Conservation (phyloP, 2,329 filamentous ascomycete species). For the Aaosphaeria pasadenensis region DNA sequence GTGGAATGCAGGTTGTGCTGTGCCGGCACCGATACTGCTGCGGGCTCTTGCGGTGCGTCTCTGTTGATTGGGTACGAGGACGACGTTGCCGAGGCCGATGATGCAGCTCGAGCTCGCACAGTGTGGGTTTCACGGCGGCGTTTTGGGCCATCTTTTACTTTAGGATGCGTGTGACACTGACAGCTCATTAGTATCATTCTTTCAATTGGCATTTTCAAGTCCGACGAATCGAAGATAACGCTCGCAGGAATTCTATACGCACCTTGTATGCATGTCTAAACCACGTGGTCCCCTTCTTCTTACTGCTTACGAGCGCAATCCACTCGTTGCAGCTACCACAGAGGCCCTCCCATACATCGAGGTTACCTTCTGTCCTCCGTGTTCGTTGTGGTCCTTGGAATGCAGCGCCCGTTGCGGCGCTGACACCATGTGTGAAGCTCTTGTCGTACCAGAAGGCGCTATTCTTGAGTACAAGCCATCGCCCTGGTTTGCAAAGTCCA, state of each 20-base stretch:
- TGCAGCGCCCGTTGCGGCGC: slow-evolving; percentile 72
- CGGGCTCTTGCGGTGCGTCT: slow-evolving; percentile 18
- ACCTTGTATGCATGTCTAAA: slow-evolving; percentile 88
- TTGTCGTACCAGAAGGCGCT: slow-evolving; percentile 94
- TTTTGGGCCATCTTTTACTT: slow-evolving; percentile 43
- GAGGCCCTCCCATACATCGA: slow-evolving; percentile 77
- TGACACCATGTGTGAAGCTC: slow-evolving; percentile 84
- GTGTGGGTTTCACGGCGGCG: slow-evolving; percentile 40
- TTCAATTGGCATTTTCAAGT: not conserved
- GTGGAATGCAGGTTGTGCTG: slow-evolving; percentile 13
- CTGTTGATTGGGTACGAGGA: slow-evolving; percentile 33
- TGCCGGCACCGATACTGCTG: slow-evolving; percentile 20
- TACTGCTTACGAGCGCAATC: slow-evolving; percentile 78
- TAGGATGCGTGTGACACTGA: slow-evolving; percentile 43
- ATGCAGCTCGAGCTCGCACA: slow-evolving; percentile 33
- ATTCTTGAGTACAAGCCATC: slow-evolving; percentile 87
- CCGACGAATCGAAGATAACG: not conserved
- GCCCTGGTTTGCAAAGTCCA: slow-evolving; percentile 79
- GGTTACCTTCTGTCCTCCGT: slow-evolving; percentile 73
- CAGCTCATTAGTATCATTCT: slow-evolving; percentile 16
- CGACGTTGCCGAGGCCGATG: slow-evolving; percentile 31
- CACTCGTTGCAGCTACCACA: slow-evolving; percentile 77
- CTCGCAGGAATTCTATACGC: slow-evolving; percentile 23
- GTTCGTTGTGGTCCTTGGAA: slow-evolving; percentile 77
- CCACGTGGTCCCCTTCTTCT: slow-evolving; percentile 92